These are phyloP conservation scores for Eugenia klotzschiana DNA, from an alignment of 441 rosid genomes.

Conservation along the genomic window DNA sequence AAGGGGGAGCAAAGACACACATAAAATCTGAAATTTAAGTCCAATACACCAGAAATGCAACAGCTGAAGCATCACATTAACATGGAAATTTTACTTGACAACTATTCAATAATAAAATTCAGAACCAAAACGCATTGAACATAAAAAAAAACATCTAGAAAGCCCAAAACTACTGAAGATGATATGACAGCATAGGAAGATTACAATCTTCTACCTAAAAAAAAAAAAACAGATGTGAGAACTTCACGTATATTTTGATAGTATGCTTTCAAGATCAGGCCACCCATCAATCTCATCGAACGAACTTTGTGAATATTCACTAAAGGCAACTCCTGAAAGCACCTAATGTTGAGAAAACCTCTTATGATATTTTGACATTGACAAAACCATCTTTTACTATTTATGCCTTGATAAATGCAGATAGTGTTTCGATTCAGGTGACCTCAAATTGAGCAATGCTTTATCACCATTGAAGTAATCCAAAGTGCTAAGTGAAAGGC, in stretches of 20 bases:
- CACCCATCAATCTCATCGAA: background rate
- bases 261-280: background rate
- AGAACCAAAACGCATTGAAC: background rate
- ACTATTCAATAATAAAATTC: background rate
- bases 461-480: background rate
- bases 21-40: conserved; percentile 1
- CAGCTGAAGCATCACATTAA: background rate
- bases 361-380: background rate
- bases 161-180: background rate
- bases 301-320: background rate
- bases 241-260: background rate
- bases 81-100: background rate
- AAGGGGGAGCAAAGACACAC: background rate
- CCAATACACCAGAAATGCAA: background rate
- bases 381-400: background rate
- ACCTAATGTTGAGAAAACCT: background rate
- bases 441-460: background rate
- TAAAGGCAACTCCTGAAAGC: background rate
- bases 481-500: background rate
- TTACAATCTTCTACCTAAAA: conserved; percentile 5
- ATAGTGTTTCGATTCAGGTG: background rate
- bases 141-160: background rate
- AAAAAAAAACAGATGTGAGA: background rate
- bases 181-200: background rate
- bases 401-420: background rate